Base-by-base conservation (phyloP, 768 basidiomycete genomes). In the Leucogyrophana mollusca region DNA sequence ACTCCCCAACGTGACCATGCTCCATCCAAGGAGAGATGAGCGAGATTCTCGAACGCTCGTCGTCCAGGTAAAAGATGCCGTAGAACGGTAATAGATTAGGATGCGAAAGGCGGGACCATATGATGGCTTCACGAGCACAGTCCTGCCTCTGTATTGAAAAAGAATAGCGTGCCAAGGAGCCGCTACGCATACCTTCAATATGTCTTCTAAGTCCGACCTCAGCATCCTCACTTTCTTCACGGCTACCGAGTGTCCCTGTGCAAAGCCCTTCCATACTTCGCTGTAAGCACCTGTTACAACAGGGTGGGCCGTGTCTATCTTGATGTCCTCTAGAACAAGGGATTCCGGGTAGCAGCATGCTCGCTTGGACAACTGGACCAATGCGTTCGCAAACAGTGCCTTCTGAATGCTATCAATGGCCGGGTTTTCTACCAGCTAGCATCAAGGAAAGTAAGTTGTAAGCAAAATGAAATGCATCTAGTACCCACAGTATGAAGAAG, bases 331-430 rank as follows among this genome's bases (percentile, higher is more conserved):
- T 6, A 30, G 27, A 30, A 30, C 7, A 6, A 30, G 13, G 27
- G 7, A 13, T 13, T 30, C 27, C 6, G 27, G 27, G 13, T 30
- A 62, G 14, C 54, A 45, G 33, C 57, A 48, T 9, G 67, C 57
- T 49, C 56, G 55, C 27, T 57, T 55, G 10, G 67, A 64, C 13
- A 68, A 41, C 32, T 58, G 52, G 11, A 64, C 49, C 11, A 66
- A 55, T n/a, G 56, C 53, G 20, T 66, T 58, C 41, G 66, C 24
- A 47, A 63, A 64, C 18, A 60, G 48, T 16, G 51, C 56, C 40
- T 51, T 59, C 43, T 66, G 61, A 58, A 54, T 59, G 14, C 25
- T 42, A 24, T 61, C 52, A 13, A 63, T 49, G 41, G 11, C 45
- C 34, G 0, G 54, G 58, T 27, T 56, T 54, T 0, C 58, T 24